These are phyloP conservation scores for Thielaviopsis punctulata DNA, from an alignment of 2,329 filamentous ascomycete genomes.

Conservation along the genomic window DNA sequence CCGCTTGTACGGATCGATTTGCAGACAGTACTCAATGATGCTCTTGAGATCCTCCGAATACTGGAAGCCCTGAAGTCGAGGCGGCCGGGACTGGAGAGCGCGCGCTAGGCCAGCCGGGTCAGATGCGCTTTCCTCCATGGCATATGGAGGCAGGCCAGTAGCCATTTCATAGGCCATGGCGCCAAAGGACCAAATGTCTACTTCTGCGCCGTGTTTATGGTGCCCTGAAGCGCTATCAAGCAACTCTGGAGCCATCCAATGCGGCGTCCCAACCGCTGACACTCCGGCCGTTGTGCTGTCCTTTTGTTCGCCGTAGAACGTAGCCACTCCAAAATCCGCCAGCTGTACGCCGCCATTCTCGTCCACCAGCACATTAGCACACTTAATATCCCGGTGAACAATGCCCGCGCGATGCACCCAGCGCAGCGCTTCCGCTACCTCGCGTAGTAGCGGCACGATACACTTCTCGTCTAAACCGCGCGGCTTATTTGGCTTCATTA, in stretches of 20 bases:
- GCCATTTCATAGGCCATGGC: constrained; percentile 70
- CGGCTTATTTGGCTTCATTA: constrained; percentile 49
- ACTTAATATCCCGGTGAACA: constrained; percentile 56
- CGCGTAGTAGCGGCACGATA: constrained; percentile 49
- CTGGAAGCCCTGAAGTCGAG: constrained; percentile 51
- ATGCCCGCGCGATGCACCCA: constrained; percentile 54
- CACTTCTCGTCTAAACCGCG: constrained; percentile 52
- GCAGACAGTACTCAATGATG: constrained; percentile 56
- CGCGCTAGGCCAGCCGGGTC: constrained; percentile 26
- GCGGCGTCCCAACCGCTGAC: constrained; percentile 65
- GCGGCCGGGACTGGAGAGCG: constrained; percentile 42
- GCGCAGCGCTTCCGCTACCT: constrained; percentile 46
- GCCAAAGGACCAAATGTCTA: constrained; percentile 76
- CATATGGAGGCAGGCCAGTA: constrained; percentile 58
- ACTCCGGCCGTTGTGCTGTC: constrained; percentile 45
- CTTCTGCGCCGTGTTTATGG: constrained; percentile 44
- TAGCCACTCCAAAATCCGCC: constrained; percentile 64
- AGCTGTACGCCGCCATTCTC: constrained; percentile 64
- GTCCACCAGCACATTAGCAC: constrained; percentile 64
- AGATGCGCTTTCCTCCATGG: constrained; percentile 26
- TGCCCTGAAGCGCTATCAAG: constrained; percentile 33
- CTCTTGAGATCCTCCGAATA: constrained; percentile 54
- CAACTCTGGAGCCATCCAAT: constrained; percentile 77
- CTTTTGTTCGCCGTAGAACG: constrained; percentile 58
- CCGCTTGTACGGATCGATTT: constrained; percentile 48